Evolutionary conservation across 2,329 filamentous ascomycete species (phyloP).

Genomic region (Bipolaris zeicola): DNA sequence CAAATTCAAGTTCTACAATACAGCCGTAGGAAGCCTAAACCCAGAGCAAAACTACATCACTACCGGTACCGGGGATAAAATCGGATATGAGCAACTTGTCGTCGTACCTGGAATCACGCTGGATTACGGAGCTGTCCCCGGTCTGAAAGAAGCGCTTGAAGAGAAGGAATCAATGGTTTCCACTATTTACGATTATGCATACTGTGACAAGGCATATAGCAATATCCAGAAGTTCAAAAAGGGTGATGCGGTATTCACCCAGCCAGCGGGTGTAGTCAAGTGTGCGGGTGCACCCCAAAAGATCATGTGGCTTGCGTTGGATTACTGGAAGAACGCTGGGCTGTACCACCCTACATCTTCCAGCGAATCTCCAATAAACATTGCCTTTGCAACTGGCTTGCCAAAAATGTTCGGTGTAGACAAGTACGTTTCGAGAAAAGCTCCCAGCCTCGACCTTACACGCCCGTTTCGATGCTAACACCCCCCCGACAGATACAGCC

Average conservation of each 20-base stretch:
- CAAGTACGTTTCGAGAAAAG: conserved; percentile 37
- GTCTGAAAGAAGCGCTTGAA: conserved; percentile 45
- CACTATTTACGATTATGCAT: conserved; percentile 48
- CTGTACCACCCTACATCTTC: conserved; percentile 38
- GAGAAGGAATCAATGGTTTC: conserved; percentile 44
- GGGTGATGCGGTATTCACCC: conserved; percentile 48
- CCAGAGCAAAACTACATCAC: conserved; percentile 64
- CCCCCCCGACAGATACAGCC: conserved; percentile 39
- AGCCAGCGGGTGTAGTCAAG: conserved; percentile 49
- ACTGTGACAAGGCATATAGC: conserved; percentile 46
- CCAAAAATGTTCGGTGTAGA: conserved; percentile 50
- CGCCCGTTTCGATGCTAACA: not conserved
- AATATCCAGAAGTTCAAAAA: conserved; percentile 41
- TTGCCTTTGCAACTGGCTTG: conserved; percentile 48
- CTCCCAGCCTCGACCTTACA: too few relatives aligned
- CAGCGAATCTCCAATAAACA: conserved; percentile 40
- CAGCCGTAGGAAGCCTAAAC: conserved; percentile 56
- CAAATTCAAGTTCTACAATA: conserved; percentile 66
- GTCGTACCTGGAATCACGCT: conserved; percentile 58
- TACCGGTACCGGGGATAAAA: conserved; percentile 60
- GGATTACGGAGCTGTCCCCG: conserved; percentile 39
- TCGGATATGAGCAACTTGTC: conserved; percentile 68
- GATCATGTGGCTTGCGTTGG: conserved; percentile 51
- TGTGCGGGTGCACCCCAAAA: conserved; percentile 51
- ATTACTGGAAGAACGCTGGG: conserved; percentile 46